Percentiles rank a stretch among this genome's conserved stretches.
Conservation (phyloP, 257 asterid genomes). For the Knoxia roxburghii region DNA sequence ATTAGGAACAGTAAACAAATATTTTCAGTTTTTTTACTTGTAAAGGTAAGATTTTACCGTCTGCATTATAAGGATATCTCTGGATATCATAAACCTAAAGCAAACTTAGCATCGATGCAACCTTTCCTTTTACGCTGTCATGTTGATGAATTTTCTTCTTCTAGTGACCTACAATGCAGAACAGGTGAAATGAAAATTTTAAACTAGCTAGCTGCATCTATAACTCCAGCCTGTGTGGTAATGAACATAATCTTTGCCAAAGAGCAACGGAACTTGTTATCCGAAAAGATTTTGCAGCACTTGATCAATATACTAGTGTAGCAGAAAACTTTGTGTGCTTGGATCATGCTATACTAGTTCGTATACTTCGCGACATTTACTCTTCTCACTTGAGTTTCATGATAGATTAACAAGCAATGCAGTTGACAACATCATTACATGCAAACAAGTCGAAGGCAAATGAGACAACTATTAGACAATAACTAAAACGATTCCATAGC, state of each 20-base stretch:
- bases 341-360: no score
- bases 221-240: neutral
- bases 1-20: neutral
- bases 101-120: neutral
- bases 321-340: neutral
- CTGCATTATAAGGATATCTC: neutral
- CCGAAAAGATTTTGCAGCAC: neutral
- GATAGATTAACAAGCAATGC: neutral
- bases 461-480: no score
- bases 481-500: neutral
- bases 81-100: neutral
- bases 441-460: no score
- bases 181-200: neutral
- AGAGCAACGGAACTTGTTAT: neutral
- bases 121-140: neutral
- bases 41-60: neutral
- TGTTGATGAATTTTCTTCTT: neutral
- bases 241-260: neutral
- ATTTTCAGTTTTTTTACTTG: neutral
- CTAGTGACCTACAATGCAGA: no score
- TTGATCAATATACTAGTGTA: neutral
- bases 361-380: neutral
- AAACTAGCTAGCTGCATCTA: neutral
- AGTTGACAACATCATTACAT: no score
- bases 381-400: neutral